Base-by-base conservation (phyloP, 78 protist species). In the Dictyostelium citrinum region DNA sequence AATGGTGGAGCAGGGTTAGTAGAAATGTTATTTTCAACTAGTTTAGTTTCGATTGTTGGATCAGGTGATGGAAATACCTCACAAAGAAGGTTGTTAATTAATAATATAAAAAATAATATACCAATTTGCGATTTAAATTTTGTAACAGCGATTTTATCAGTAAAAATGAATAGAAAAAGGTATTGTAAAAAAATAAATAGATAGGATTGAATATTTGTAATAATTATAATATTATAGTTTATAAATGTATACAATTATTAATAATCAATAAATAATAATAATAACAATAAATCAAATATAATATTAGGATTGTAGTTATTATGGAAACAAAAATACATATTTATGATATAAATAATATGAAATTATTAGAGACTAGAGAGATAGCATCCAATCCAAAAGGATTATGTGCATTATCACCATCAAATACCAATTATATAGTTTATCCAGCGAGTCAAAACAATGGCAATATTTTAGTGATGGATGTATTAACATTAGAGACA, bases 11-110 rank as follows among this genome's bases (percentile, higher is more conserved):
- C 96, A 41, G 97, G 99, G 17, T 29, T 93, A 11, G 96, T 97
- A 2, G 99, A 98, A 75, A 98, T 98, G 99, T 91, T 98, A 45
- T 98, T 98, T 92, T 93, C 98, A 24, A 96, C 99, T 51, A 96
- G 97, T 82, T 95, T 98, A 41, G 96, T 98, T 14, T 98, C 99
- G 22, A 81, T 96, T 24, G 99, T 98, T 4, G 99, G 99, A 74
- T 98, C 97, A 41, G 99, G 99, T 17, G 83, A 75, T 27, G 86
- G 93, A 24, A 71, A 85, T 35, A 88, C 81, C 27, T 64, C 91
- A 12, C 98, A 95, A 33, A 83, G 98, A 43, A 72, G 84, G 27
- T 58, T 96, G 14, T 83, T 94, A 9, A 84, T 96, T 24, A 93
- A 92, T 70, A 96, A 96, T 85, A 96, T 95, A 37, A 96, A 96